Base-by-base conservation (phyloP, 2,329 filamentous ascomycete species). In the Aureobasidium subglaciale region DNA sequence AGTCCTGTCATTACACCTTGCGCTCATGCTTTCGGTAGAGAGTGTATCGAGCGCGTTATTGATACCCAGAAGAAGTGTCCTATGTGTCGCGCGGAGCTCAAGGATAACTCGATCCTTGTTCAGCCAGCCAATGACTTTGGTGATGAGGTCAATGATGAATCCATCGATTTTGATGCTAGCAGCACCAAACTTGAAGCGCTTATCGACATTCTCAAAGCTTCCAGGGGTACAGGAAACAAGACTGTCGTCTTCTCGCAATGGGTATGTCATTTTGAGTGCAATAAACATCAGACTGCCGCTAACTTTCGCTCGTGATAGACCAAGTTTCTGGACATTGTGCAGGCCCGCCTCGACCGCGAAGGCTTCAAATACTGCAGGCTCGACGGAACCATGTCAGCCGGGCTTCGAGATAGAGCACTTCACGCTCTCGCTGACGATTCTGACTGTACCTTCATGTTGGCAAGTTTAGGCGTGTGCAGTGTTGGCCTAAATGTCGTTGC, bases 401-500 rank as follows among this genome's bases (percentile, higher is more conserved):
- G 75, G 0, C 74, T 79, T 46, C 86, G 91, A n/a, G 90, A 96
- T 63, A 73, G 76, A 15, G 84, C 88, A 0, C 84, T 95, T 42
- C 70, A 79, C 3, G 75, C 79, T 0, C 79, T 96, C 27, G 84
- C 87, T 56, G 75, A 76, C 2, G 84, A 93, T 56, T 76, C 83
- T 0, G 68, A 80, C 1, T 88, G 82, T 57, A 85, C 83, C 0
- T 81, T 96, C 62, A 79, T 96, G 75, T 83, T 96, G 2, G 90
- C 90, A 2, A 90, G 86, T 65, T 74, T 96, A 38, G 81, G 83
- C 7, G 90, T 93, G 6, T 92, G 88, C 70, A 87, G 85, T 52
- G 90, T 96, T 1, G 90, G 90, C 0, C 77, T 96, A 42, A 95
- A 95, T 63, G 80, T 96, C 11, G 88, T 91, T 0, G 84, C 88